Percentiles rank a stretch among this genome's conserved stretches.
phyloP scores from a whole-genome alignment of 2,329 filamentous ascomycete species.

The Penicillium sp. region DNA sequence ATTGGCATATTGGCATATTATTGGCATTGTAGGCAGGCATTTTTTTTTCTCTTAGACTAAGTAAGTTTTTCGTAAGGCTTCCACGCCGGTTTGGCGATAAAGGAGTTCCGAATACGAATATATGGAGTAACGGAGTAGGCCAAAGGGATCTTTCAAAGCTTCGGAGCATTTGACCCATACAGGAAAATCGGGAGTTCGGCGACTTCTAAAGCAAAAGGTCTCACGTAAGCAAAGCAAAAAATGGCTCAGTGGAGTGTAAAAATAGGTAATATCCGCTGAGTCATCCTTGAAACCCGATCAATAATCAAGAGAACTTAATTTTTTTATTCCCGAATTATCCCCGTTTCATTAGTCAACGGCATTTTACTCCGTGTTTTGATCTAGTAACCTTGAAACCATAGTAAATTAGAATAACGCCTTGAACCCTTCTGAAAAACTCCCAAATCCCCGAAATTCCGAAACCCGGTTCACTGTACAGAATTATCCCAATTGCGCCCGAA shows the following conservation, averaged over 20 bases:
- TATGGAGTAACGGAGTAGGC: too few species aligned
- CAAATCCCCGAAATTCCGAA: slow-evolving; percentile 3
- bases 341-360: slow-evolving; percentile 11
- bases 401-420: too few species aligned
- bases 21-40: neutral
- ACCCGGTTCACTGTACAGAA: slow-evolving; percentile 22
- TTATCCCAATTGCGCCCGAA: slow-evolving; percentile 17
- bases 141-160: too few species aligned
- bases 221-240: slow-evolving; percentile 13
- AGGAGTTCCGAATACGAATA: neutral
- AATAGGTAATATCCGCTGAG: slow-evolving; percentile 11
- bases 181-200: slow-evolving; percentile 25
- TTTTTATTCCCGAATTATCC: neutral
- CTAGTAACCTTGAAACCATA: too few species aligned
- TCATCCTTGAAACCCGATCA: slow-evolving; percentile 2
- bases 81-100: too few species aligned
- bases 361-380: slow-evolving; percentile 9
- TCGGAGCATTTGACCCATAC: slow-evolving; percentile 4
- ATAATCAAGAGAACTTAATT: neutral
- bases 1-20: neutral
- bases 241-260: slow-evolving; percentile 6
- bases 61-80: too few species aligned
- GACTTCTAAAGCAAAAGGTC: neutral
- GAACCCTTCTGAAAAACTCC: too few species aligned
- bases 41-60: neutral